Base-by-base conservation (phyloP, 176 grass and related monocot genomes). In the Eragrostis nindensis region DNA sequence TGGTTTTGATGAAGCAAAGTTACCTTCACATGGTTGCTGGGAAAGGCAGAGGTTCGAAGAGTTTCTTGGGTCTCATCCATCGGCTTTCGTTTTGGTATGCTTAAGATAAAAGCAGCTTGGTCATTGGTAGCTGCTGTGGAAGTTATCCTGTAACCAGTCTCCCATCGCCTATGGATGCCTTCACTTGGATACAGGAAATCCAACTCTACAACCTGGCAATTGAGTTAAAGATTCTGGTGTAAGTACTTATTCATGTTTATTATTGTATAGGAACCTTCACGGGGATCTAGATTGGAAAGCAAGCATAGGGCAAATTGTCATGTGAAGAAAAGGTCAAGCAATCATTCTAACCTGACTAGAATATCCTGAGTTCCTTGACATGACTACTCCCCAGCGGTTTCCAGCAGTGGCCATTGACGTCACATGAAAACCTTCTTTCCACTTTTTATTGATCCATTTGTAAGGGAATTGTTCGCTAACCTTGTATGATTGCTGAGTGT, bases 361-460 rank as follows among this genome's bases (percentile, higher is more conserved):
- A 67, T 90, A 94, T 24, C 94, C 94, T 13, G 94, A 88, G 68
- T 97, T 97, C 76, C 87, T 91, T 76, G 94, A 97, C 94, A 97
- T 97, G 50, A 97, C 94, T 60, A 97, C 87, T 47, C 89, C 94
- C 94, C 94, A 97, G 24, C 91, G 89, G 55, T 90, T 90, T 82
- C 94, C 94, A 78, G 94, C 91, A 6, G 94, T 90, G 22, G 92
- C 91, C 94, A 97, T 94, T 49, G 94, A 97, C 76, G 94, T 97
- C 53, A 97, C 94, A 82, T 94, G 92, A 80, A 97, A 97, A 27
- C 94, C 92, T 92, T 97, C 94, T 88, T 97, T 97, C 94, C 94
- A 97, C 53, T 97, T 97, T 71, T 97, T 97, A 85, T 89, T 97
- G 71, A 97, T 97, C 94, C 94, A 97, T 77, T 97, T 97, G 80